Conservation (phyloP, 169 alveolate species). For the Plasmodium gonderi region DNA sequence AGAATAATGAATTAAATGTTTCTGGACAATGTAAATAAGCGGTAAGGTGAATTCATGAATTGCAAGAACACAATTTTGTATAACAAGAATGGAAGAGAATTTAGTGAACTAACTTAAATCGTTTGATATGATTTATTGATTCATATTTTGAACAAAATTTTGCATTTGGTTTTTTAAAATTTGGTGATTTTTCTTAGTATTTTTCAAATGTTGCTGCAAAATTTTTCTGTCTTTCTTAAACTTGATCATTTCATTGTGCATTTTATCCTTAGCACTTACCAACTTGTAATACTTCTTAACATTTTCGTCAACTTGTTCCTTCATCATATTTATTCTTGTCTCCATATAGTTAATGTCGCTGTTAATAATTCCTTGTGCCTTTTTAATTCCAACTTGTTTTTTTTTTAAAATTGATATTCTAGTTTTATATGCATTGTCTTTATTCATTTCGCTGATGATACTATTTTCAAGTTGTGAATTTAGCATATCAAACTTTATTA, state of each 20-base stretch:
- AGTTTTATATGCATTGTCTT: slow-evolving; percentile 20
- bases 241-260: slow-evolving; percentile 57
- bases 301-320: slow-evolving; percentile 13
- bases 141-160: slow-evolving; percentile 17
- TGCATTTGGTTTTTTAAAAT: slow-evolving; percentile 61
- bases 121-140: neutral
- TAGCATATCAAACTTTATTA: slow-evolving; percentile 1
- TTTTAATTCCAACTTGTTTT: slow-evolving; percentile 11
- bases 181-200: slow-evolving; percentile 20
- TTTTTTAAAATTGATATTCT: slow-evolving; percentile 41
- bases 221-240: slow-evolving; percentile 42
- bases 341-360: slow-evolving; percentile 54
- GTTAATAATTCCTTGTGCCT: slow-evolving; percentile 39
- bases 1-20: too few relatives aligned
- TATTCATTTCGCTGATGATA: slow-evolving; percentile 25
- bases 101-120: neutral
- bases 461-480: slow-evolving; percentile 16
- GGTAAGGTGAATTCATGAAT: too few relatives aligned
- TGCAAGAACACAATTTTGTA: too few relatives aligned
- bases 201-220: slow-evolving; percentile 40
- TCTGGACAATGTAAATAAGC: too few relatives aligned
- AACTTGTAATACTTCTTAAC: slow-evolving; percentile 2
- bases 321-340: slow-evolving; percentile 34
- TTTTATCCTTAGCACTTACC: slow-evolving; percentile 40
- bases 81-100: too few relatives aligned